These are phyloP conservation scores for Penicillium pancosmium DNA, from an alignment of 495 filamentous ascomycete species.

Conservation along the genomic window DNA sequence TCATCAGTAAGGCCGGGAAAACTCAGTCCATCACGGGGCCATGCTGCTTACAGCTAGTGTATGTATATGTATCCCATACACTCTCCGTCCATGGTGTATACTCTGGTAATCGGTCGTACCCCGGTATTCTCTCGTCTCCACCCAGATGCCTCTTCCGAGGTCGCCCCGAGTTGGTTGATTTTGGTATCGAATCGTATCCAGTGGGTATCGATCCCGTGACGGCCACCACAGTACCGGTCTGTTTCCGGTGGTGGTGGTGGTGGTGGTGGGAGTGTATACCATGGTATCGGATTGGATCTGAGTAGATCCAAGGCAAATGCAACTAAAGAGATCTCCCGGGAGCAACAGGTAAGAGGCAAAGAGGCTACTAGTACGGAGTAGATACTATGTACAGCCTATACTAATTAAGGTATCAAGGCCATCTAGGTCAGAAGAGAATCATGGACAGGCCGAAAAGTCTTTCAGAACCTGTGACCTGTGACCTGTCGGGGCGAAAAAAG, in stretches of 20 bases:
- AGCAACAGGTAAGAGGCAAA: neutral
- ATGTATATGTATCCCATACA: neutral
- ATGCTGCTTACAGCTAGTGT: slow-evolving; percentile 2
- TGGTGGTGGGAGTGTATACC: neutral
- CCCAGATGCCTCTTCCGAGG: slow-evolving; percentile 25
- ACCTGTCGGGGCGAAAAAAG: slow-evolving; percentile 15
- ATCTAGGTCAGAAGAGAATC: neutral
- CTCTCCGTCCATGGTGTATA: too few species aligned
- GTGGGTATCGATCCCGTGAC: slow-evolving; percentile 9
- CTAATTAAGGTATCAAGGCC: too few species aligned
- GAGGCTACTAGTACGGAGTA: neutral
- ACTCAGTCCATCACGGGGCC: slow-evolving; percentile 34
- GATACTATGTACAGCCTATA: too few species aligned
- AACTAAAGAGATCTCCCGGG: neutral
- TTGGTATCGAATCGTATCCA: neutral
- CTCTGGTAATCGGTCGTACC: slow-evolving; percentile 13
- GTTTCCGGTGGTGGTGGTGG: slow-evolving; percentile 22
- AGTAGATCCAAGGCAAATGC: slow-evolving; percentile 2
- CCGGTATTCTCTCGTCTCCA: slow-evolving; percentile 13
- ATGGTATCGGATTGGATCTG: neutral
- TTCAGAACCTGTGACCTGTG: slow-evolving; percentile 19
- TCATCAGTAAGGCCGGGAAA: slow-evolving; percentile 12
- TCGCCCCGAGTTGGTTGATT: slow-evolving; percentile 20
- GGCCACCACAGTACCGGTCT: slow-evolving; percentile 25
- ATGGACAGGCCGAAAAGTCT: neutral